A percentile compares a stretch with the other conserved stretches of the same genome.
Conservation (phyloP, 2,329 filamentous ascomycete species). For the Xenosphaeropsis pyriputrescens region DNA sequence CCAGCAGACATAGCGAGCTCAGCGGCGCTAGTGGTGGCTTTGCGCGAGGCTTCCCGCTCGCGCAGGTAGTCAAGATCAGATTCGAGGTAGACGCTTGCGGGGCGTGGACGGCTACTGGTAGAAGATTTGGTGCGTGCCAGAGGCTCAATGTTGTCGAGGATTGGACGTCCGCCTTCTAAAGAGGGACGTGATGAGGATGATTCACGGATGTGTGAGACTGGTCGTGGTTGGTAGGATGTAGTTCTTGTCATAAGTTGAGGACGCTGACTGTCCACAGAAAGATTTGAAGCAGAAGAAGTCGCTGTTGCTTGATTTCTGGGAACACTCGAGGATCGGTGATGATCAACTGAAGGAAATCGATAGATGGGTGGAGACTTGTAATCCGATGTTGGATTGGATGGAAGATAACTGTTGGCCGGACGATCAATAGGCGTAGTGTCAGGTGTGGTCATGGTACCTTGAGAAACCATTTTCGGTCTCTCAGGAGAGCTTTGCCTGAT, state of each 20-base stretch:
- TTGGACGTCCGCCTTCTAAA: constrained; percentile 55
- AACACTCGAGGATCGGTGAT: constrained; percentile 38
- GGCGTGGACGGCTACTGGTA: constrained; percentile 52
- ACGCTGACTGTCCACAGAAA: constrained; percentile 11
- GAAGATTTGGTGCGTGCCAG: constrained; percentile 49
- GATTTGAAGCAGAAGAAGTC: constrained; percentile 11
- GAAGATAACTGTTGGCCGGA: constrained; percentile 9
- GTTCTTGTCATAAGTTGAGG: constrained; percentile 8
- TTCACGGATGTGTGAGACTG: constrained; percentile 20
- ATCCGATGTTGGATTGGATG: constrained; percentile 3
- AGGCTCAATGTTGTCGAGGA: constrained; percentile 42
- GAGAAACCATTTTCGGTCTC: constrained; percentile 41
- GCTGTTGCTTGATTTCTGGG: constrained; percentile 13
- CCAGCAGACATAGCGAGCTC: constrained; percentile 16
- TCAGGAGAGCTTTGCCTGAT: constrained; percentile 16
- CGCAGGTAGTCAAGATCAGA: constrained; percentile 72
- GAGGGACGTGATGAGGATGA: constrained; percentile 48
- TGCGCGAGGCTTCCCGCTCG: constrained; percentile 47
- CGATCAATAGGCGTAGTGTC: constrained; percentile 20
- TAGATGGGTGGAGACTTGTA: constrained; percentile 5
- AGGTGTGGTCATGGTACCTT: constrained; percentile 68
- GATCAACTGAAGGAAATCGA: constrained; percentile 14
- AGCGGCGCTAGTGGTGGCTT: constrained; percentile 1
- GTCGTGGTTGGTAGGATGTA: constrained; percentile 20
- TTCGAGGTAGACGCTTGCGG: constrained; percentile 71